phyloP scores from a whole-genome alignment of 2,329 filamentous ascomycete species.

The Neonectria sp. region DNA sequence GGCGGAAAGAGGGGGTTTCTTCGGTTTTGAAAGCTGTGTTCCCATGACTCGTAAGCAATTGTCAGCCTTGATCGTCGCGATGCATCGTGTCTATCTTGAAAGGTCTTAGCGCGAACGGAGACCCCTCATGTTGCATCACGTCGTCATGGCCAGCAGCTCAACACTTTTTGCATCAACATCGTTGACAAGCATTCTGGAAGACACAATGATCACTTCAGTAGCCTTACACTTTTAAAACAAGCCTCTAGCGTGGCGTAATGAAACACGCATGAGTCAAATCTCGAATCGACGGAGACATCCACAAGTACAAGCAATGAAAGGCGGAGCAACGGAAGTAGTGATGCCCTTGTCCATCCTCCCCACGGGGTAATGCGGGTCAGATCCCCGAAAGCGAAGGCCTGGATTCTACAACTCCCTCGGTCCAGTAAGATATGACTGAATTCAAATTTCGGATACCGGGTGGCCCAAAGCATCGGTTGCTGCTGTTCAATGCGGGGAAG shows the following conservation, averaged over 20 bases:
- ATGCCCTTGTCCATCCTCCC: not conserved
- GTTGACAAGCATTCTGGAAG: too few species aligned
- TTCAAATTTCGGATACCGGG: not conserved
- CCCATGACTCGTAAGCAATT: constrained; percentile 14
- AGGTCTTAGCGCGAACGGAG: not conserved
- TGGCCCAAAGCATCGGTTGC: not conserved
- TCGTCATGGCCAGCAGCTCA: not conserved
- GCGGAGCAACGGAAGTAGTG: not conserved
- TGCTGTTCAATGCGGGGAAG: too few species aligned
- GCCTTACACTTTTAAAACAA: too few species aligned
- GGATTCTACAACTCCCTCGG: not conserved
- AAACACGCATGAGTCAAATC: too few species aligned
- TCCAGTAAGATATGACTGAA: not conserved
- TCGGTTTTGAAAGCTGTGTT: not conserved
- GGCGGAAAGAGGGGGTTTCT: constrained; percentile 3
- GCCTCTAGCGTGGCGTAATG: too few species aligned
- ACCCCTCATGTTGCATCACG: not conserved
- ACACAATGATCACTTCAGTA: too few species aligned
- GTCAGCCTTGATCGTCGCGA: constrained; percentile 6
- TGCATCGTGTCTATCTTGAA: not conserved
- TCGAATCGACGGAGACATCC: not conserved
- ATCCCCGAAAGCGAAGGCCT: not conserved
- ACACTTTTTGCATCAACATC: not conserved
- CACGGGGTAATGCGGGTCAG: constrained; percentile 1
- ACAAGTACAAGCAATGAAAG: not conserved